These are phyloP conservation scores for Xylariaceae sp. DNA, from an alignment of 2,329 filamentous ascomycete species.

Conservation along the genomic window DNA sequence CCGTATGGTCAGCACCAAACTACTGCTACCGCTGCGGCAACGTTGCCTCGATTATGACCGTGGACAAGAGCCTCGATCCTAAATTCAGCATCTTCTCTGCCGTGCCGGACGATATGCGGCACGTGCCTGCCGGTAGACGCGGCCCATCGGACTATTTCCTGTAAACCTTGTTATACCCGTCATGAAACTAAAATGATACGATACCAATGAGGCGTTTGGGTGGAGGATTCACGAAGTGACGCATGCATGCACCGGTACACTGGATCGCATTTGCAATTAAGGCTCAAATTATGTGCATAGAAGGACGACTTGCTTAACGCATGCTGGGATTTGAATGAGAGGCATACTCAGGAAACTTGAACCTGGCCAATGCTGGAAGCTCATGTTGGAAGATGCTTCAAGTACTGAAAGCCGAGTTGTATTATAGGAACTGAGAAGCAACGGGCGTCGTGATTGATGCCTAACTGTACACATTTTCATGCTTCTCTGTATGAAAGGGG, in stretches of 20 bases:
- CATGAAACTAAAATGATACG: constrained; percentile 24
- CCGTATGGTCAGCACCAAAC: constrained; percentile 97
- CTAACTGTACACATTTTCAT: too few relatives aligned
- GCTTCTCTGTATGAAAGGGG: too few relatives aligned
- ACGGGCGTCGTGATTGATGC: too few relatives aligned
- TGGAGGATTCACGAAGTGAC: constrained; percentile 15
- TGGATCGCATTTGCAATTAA: not conserved
- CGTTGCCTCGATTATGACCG: constrained; percentile 92
- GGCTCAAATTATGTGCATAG: constrained; percentile 16
- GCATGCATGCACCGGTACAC: not conserved
- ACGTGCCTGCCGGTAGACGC: constrained; percentile 69
- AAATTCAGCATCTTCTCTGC: constrained; percentile 91
- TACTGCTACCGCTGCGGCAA: constrained; percentile 96
- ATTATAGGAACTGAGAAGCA: too few relatives aligned
- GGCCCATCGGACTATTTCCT: constrained; percentile 71
- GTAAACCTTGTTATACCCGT: constrained; percentile 34
- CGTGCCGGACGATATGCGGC: constrained; percentile 80
- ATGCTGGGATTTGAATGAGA: constrained; percentile 3
- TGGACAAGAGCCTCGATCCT: constrained; percentile 79
- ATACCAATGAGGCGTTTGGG: constrained; percentile 30
- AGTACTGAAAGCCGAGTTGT: too few relatives aligned
- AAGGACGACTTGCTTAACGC: constrained; percentile 8
- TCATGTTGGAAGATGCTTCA: too few relatives aligned
- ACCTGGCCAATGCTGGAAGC: not conserved
- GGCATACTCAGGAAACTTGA: constrained; percentile 6